These are phyloP conservation scores for Plectosphaerella sp. DNA, from an alignment of 2,329 filamentous ascomycete genomes.

Conservation along the genomic window DNA sequence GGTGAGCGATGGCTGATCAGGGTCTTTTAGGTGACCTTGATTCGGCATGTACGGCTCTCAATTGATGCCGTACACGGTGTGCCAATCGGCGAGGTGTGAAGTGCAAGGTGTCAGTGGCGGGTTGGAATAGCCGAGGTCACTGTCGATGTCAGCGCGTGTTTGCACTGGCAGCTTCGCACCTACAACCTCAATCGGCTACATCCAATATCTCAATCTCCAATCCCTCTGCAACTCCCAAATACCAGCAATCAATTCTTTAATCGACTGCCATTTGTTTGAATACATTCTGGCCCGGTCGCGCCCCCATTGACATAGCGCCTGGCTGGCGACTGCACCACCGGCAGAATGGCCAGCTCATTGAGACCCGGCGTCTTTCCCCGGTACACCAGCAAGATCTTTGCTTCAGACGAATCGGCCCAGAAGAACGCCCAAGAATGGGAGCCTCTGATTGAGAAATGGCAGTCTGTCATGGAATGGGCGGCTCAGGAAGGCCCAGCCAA, in stretches of 20 bases:
- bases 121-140: background rate
- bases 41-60: too few relatives aligned
- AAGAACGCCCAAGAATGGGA: constrained; percentile 1
- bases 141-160: too few relatives aligned
- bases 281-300: too few relatives aligned
- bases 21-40: too few relatives aligned
- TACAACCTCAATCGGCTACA: background rate
- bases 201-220: too few relatives aligned
- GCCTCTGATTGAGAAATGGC: constrained; percentile 3
- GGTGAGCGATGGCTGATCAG: too few relatives aligned
- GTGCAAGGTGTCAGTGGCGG: background rate
- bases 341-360: background rate
- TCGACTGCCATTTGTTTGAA: background rate
- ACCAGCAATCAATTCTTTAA: too few relatives aligned
- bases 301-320: too few relatives aligned
- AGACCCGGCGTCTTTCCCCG: background rate
- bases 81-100: too few relatives aligned
- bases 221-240: too few relatives aligned
- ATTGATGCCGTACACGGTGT: too few relatives aligned
- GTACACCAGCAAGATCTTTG: background rate
- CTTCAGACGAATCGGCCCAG: background rate
- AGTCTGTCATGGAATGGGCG: constrained; percentile 4
- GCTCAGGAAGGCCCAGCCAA: constrained; percentile 2
- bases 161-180: background rate
- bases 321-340: too few relatives aligned